Evolutionary conservation across 2,329 filamentous ascomycete species (phyloP), one percentile per base, ranked within the genome.

Genomic region (Gnomoniopsis sp.): DNA sequence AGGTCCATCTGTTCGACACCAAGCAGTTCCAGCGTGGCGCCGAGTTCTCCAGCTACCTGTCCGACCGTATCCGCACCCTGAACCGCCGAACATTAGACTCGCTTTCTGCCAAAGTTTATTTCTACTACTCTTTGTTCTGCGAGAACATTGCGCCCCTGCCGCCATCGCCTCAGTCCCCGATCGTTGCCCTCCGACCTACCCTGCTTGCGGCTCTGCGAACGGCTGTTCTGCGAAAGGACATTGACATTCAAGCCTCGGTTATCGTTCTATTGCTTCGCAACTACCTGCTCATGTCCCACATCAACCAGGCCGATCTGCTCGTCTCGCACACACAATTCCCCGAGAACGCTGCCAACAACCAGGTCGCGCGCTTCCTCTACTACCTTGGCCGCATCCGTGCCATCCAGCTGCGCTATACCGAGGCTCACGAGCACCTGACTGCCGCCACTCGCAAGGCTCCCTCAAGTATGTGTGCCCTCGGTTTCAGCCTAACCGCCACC

Each of bases 261-360:
- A 98, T 96, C 65, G 96, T 96, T 15, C 82, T 99, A 58, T 83
- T 99, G 54, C 88, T 99, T 66, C 91, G 95, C 68, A 99, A 95
- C 77, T 99, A 99, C 74, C 87, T 99, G 65, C 87, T 90, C 51
- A 98, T 93, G 48, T 96, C 95, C 65, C 93, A 98, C 75, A 97
- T 99, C 75, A 89, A 90, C 57, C 95, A 99, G 78, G 95, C 95
- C 66, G 95, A 99, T 75, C 85, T 98, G 43, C 85, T 99, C 59
- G 91, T 99, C 63, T 93, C 91, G 34, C 95, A 99, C 77, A 96
- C 95, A 33, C 88, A 95, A 71, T 98, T 99, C 75, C 95, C 95
- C 6, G 84, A 93, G 63, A 91, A 91, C 69, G 95, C 95, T 4
- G 91, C 93, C 65, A 99, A 97, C 79, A 99, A 97, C 74, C 95